A percentile compares a stretch with the other conserved stretches of the same genome.
Conservation (phyloP, 1,284 basidiomycete genomes). For the Ceratobasidium sp. region DNA sequence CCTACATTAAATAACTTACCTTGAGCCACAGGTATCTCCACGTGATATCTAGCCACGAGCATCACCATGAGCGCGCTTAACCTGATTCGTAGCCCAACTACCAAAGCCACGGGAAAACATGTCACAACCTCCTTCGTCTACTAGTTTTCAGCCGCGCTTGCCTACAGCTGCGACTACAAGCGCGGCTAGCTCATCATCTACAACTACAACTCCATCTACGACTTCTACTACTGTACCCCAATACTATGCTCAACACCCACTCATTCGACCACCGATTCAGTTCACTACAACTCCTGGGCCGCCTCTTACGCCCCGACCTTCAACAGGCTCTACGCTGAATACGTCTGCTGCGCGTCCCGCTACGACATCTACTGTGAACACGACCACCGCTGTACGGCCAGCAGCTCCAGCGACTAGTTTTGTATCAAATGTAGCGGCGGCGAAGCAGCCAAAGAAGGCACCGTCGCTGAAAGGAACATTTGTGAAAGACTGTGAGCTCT, state of each 20-base stretch:
- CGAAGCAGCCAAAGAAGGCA: slow-evolving; percentile 53
- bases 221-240: slow-evolving; percentile 22
- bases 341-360: slow-evolving; percentile 21
- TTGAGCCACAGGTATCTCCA: not conserved
- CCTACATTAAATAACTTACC: too few relatives aligned
- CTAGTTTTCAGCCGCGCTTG: slow-evolving; percentile 9
- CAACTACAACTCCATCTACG: not conserved
- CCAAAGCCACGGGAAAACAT: not conserved
- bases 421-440: slow-evolving; percentile 22
- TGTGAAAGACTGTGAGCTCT: slow-evolving; percentile 73
- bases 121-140: slow-evolving; percentile 12
- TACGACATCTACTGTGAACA: slow-evolving; percentile 11
- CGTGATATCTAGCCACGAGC: slow-evolving; percentile 1
- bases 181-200: not conserved
- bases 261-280: slow-evolving; percentile 28
- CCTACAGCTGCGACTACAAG: slow-evolving; percentile 18
- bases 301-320: slow-evolving; percentile 20
- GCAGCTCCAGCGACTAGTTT: slow-evolving; percentile 32
- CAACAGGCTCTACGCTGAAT: not conserved
- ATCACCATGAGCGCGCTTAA: not conserved
- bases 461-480: slow-evolving; percentile 74
- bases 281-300: slow-evolving; percentile 37
- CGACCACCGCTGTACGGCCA: slow-evolving; percentile 12
- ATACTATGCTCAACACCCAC: slow-evolving; percentile 28
- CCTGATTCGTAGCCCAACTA: not conserved